These are phyloP conservation scores for Stramenopiles sp. DNA, from an alignment of 352 stramenopile genomes.

Conservation along the genomic window DNA sequence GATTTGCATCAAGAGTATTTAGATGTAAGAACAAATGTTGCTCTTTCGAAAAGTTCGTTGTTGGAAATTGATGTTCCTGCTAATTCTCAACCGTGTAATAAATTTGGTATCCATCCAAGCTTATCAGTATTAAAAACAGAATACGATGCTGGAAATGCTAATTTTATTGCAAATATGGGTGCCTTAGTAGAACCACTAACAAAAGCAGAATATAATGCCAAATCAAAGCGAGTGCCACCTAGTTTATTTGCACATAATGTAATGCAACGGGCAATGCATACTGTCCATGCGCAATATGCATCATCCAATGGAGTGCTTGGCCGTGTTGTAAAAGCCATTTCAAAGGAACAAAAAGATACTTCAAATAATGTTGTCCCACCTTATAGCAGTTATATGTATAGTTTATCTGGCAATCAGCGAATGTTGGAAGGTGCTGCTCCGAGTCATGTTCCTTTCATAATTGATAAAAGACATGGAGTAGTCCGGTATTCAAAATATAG, in stretches of 20 bases:
- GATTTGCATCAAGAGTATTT: constrained; percentile 26
- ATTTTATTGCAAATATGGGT: constrained; percentile 32
- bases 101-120: constrained; percentile 31
- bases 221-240: constrained; percentile 23
- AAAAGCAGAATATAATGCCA: constrained; percentile 23
- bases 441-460: not conserved
- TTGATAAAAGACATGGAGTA: not conserved
- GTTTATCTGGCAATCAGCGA: constrained; percentile 22
- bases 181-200: constrained; percentile 30
- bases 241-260: constrained; percentile 30
- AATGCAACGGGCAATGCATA: constrained; percentile 21
- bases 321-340: constrained; percentile 27
- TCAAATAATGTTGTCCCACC: not conserved
- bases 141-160: constrained; percentile 30
- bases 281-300: constrained; percentile 24
- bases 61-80: constrained; percentile 24
- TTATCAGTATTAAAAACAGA: constrained; percentile 22
- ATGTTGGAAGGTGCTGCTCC: not conserved
- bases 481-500: not conserved
- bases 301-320: constrained; percentile 33
- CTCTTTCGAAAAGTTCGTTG: constrained; percentile 17
- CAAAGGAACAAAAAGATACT: not conserved
- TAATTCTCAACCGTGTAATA: constrained; percentile 24
- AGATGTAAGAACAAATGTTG: constrained; percentile 21
- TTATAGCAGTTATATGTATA: constrained; percentile 18